These are phyloP conservation scores for Vaccinium corymbosum DNA, from an alignment of 148 eudicot genomes.

Conservation along the genomic window DNA sequence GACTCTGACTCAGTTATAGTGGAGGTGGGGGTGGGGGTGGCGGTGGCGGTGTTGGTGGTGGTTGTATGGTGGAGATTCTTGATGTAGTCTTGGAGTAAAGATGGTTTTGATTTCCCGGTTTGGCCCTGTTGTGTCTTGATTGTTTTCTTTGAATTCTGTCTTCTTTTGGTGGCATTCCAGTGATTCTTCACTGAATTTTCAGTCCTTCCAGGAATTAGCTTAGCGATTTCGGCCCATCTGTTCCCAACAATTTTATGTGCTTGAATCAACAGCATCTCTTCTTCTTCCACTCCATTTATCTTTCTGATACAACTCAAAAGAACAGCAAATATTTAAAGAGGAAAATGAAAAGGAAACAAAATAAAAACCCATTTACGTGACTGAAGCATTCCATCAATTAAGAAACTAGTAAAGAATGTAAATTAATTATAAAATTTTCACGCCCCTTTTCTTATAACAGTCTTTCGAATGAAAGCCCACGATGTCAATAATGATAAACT, in stretches of 20 bases:
- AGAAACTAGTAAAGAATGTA: neutral
- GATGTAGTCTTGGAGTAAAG: slow-evolving; percentile 60
- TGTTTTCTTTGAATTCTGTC: slow-evolving; percentile 50
- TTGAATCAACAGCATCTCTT: slow-evolving; percentile 52
- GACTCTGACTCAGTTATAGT: slow-evolving; percentile 18
- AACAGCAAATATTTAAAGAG: too few relatives aligned
- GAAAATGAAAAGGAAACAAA: neutral
- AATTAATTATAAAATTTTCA: too few relatives aligned
- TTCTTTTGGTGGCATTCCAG: slow-evolving; percentile 85
- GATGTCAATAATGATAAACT: too few relatives aligned
- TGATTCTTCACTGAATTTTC: slow-evolving; percentile 81
- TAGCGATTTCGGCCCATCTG: slow-evolving; percentile 80
- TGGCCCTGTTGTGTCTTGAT: slow-evolving; percentile 29
- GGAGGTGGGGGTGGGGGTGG: slow-evolving; percentile 11
- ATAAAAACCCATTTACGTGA: neutral
- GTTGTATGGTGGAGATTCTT: slow-evolving; percentile 12
- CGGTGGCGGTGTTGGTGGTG: neutral
- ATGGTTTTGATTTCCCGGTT: slow-evolving; percentile 18
- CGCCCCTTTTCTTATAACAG: too few relatives aligned
- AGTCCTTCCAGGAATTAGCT: slow-evolving; percentile 55
- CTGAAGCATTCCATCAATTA: neutral
- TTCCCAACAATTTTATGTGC: slow-evolving; percentile 59
- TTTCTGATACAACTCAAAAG: slow-evolving; percentile 35
- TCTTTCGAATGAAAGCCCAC: too few relatives aligned
- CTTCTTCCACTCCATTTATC: slow-evolving; percentile 79